These are phyloP conservation scores for Pecoramyces ruminantium DNA, from an alignment of 192 early-diverging fungal species.

Conservation along the genomic window DNA sequence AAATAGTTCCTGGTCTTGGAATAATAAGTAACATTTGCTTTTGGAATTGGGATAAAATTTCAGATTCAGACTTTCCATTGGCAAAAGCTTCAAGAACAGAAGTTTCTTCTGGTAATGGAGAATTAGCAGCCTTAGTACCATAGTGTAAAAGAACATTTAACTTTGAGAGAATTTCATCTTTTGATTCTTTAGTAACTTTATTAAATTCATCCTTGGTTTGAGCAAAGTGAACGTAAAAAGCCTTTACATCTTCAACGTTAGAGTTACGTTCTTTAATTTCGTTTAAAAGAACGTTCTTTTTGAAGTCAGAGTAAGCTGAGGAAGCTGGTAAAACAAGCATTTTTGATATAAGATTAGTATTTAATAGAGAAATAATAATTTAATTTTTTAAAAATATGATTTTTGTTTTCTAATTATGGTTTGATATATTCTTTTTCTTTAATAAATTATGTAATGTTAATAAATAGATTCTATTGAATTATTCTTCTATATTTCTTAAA, in stretches of 20 bases:
- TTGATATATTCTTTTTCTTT: too few relatives aligned
- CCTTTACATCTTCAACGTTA: slow-evolving; percentile 24
- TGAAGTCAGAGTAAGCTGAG: slow-evolving; percentile 61
- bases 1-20: slow-evolving; percentile 89
- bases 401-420: too few relatives aligned
- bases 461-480: too few relatives aligned
- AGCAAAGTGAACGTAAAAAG: slow-evolving; percentile 66
- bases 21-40: slow-evolving; percentile 41
- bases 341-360: too few relatives aligned
- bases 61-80: background rate
- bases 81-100: slow-evolving; percentile 24
- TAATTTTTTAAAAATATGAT: too few relatives aligned
- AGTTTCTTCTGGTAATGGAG: slow-evolving; percentile 17
- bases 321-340: slow-evolving; percentile 83
- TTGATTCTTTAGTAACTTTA: slow-evolving; percentile 8
- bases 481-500: too few relatives aligned
- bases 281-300: slow-evolving; percentile 34
- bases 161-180: background rate
- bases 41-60: background rate
- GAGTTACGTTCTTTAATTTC: slow-evolving; percentile 36
- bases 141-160: slow-evolving; percentile 16
- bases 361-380: too few relatives aligned
- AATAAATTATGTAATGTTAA: too few relatives aligned
- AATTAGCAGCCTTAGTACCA: slow-evolving; percentile 13
- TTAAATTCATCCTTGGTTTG: slow-evolving; percentile 20